These are phyloP conservation scores for Balakata baccata DNA, from an alignment of 345 rosid genomes.

Conservation along the genomic window DNA sequence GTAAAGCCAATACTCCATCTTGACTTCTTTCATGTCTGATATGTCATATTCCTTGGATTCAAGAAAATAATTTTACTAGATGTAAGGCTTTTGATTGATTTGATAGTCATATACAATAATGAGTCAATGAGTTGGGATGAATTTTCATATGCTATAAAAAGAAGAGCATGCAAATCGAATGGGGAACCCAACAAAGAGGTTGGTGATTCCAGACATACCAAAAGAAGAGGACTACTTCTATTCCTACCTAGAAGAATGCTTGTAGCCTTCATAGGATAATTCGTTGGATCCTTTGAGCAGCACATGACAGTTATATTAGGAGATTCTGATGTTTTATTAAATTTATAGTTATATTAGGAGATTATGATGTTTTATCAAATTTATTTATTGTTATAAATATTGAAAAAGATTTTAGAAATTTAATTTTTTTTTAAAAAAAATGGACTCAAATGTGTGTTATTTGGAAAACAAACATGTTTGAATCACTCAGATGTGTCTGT, in stretches of 20 bases:
- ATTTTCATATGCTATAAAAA: slow-evolving; percentile 70
- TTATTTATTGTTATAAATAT: no score
- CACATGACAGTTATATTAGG: slow-evolving; percentile 23
- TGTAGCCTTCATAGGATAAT: slow-evolving; percentile 44
- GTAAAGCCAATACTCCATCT: background rate
- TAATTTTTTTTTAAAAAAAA: no score
- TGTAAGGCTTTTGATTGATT: slow-evolving; percentile 65
- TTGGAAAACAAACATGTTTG: no score
- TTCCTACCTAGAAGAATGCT: slow-evolving; percentile 91
- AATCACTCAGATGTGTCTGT: no score
- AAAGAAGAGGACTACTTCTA: slow-evolving; percentile 95
- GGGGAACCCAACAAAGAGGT: slow-evolving; percentile 63
- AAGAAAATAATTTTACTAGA: slow-evolving; percentile 80
- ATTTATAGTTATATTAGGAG: no score
- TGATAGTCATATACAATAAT: slow-evolving; percentile 64
- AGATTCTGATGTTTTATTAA: slow-evolving; percentile 12
- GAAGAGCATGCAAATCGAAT: slow-evolving; percentile 60
- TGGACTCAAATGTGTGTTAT: no score
- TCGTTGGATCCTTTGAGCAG: slow-evolving; percentile 32
- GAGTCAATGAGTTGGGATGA: slow-evolving; percentile 76
- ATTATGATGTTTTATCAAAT: no score
- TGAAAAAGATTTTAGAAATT: no score
- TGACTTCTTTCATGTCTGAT: background rate
- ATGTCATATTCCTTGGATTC: slow-evolving; percentile 72
- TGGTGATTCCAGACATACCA: slow-evolving; percentile 70